Conservation (phyloP, 805 yeast genomes). For the Candida glaebosa region DNA sequence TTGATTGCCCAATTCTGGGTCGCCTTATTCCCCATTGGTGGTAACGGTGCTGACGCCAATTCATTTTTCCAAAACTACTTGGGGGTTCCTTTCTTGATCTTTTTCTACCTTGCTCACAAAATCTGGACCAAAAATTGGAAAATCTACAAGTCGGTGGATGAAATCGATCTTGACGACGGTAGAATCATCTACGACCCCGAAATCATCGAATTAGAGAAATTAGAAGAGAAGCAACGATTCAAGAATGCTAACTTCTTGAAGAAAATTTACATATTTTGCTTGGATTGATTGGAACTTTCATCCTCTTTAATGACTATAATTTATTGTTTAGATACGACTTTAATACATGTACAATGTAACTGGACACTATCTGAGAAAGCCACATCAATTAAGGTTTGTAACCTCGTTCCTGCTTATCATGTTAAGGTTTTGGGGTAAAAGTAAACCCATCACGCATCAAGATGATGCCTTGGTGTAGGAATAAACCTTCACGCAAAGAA, state of each 20-base stretch:
- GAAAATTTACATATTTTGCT: constrained; percentile 12
- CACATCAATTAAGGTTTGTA: too few species aligned
- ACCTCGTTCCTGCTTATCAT: too few species aligned
- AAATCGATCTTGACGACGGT: constrained; percentile 28
- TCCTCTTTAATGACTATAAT: background rate
- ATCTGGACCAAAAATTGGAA: constrained; percentile 29
- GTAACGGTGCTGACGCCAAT: constrained; percentile 18
- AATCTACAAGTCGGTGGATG: constrained; percentile 20
- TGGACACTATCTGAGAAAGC: too few species aligned
- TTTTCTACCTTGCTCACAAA: constrained; percentile 31
- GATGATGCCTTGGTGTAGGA: too few species aligned
- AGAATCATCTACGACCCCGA: constrained; percentile 32
- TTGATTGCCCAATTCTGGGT: constrained; percentile 43
- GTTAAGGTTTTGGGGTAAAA: too few species aligned
- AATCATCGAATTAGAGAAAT: constrained; percentile 26
- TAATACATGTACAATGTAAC: background rate
- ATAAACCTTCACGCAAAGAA: too few species aligned
- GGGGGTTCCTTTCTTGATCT: constrained; percentile 27
- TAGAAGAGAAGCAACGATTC: constrained; percentile 19
- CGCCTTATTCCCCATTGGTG: constrained; percentile 37
- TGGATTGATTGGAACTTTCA: constrained; percentile 6
- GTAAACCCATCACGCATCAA: too few species aligned
- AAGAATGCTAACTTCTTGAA: constrained; percentile 16
- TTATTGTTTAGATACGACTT: background rate
- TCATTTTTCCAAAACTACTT: constrained; percentile 32